Base-by-base conservation (phyloP, 805 yeast species). In the Cyberlindnera maclurae region DNA sequence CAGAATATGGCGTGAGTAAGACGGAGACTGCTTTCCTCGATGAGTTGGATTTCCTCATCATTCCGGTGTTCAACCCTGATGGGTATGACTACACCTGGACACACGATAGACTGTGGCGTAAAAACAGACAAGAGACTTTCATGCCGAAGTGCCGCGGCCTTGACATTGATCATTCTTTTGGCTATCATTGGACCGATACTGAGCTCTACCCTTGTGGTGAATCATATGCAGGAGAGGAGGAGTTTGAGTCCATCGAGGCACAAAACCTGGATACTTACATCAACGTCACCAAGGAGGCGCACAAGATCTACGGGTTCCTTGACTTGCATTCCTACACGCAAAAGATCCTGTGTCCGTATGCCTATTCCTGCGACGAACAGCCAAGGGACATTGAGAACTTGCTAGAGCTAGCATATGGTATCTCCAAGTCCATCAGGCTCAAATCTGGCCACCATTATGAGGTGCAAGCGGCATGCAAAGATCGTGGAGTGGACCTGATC, bases 41-140 rank as follows among this genome's bases (percentile, higher is more conserved):
- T 33, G 62, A 75, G 33, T 58, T 85, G 41, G 90, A 86, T 51
- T 82, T 83, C 50, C 57, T 84, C 26, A 77, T 88, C 46, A 69
- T 87, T 24, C 97, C 97, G 0, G 84, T 86, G 11, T 73, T 79
- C 59, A 88, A 88, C 54, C 96, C 96, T 1, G 97, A 88, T 60
- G 97, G 97, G 0, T 88, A 88, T 57, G 84, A 68, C 12, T 82
- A 82, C 57, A 69, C 94, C 2, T 88, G 96, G 96, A 68, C 67
- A 2, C 54, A 63, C 20, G 95, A 88, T 56, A 65, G 97, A 40
- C 63, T 88, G 42, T 88, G 97, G 97, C 66, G 93, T 33, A 88
- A 88, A 54, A 88, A 86, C 59, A 70, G 95, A 44, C 96, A 88
- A 60, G 75, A 76, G 38, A 80, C 93, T 0, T 73, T 67, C 36